Base-by-base conservation (phyloP, 441 rosid species). In the Populus hybrid region DNA sequence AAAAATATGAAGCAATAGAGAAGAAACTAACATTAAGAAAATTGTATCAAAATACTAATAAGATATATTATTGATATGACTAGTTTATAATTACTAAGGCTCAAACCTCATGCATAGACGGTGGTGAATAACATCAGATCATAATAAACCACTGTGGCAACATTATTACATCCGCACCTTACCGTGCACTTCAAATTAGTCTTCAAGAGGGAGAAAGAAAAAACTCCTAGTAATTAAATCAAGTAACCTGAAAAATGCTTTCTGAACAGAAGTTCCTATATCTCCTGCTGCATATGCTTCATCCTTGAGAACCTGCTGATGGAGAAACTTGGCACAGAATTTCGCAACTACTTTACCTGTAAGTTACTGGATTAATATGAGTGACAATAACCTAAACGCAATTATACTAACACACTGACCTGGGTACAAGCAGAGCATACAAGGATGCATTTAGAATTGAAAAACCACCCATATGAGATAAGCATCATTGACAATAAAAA, bases 341-440 rank as follows among this genome's bases (percentile, higher is more conserved):
- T 91, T 94, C 16, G 98, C 91, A 80, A 94, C 98, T 68, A 88
- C 97, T 84, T 90, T 93, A 76, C 98, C 98, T 94, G 86, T 75
- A 85, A 79, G 82, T 65, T 71, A 63, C 71, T 10, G 30, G 66
- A 79, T 71, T 30, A 75, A 35, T 38, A 65, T 75, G 46, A 73
- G 76, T 32, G 67, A 61, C 28, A 71, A 64, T 67, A 40, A 50
- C 26, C 57, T 23, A 38, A 63, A 42, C 23, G 35, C 57, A 69
- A 5, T 69, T 19, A 36, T 18, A 23, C 63, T 2, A 57, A 7
- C 4, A 74, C 34, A 64, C 68, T 11, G 19, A 9, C 14, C 74
- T 24, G 9, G 30, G 66, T 28, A 53, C 12, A 18, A 9, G 66
- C 7, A 21, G 26, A 26, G 64, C 21, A 18, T 18, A 72, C 61